Evolutionary conservation across 805 yeast species (phyloP), one percentile per base, ranked within the genome.

Genomic region (Wickerhamomyces pijperi): DNA sequence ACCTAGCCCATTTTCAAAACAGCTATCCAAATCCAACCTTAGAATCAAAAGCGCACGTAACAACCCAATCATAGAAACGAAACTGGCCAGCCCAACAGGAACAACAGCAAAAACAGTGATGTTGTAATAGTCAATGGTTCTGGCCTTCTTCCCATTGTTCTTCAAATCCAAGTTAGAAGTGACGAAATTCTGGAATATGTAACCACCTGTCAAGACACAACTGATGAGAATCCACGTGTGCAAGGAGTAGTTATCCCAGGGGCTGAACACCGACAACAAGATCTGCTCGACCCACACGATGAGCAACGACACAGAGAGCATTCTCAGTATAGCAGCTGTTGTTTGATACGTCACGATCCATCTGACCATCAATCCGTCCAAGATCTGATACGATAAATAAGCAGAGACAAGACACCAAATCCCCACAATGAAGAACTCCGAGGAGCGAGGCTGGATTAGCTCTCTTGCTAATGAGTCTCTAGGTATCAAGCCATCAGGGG

Each of bases 71-170:
- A 88, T 85, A 3, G 97, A 87, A 19, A 88, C 61, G 52, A 92
- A 90, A 49, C 96, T 84, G 4, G 97, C 97, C 43, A 90, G 53
- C 0, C 98, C 97, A 15, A 90, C 86, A 0, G 98, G 98, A n/a
- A 90, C 96, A 32, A 90, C 98, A 2, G 97, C 97, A 63, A 85
- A 90, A 2, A 90, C 97, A 1, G 83, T 86, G 37, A 92, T 83
- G 48, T 82, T 84, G 58, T 86, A 85, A 40, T 88, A 67, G 56
- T 90, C 94, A 43, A 88, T 83, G 28, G 87, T 79, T 39, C 95
- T 68, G 32, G 46, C 44, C 32, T 47, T 48, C 19, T 46, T 49
- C 16, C 45, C 68, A 21, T 21, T 21, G 34, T 56, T 48, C 29
- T 61, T 57, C 41, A 59, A 53, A 42, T 76, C 77, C 40, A 82